These are phyloP conservation scores for Dictyostelium purpureum DNA, from an alignment of 78 protist species.

Conservation along the genomic window DNA sequence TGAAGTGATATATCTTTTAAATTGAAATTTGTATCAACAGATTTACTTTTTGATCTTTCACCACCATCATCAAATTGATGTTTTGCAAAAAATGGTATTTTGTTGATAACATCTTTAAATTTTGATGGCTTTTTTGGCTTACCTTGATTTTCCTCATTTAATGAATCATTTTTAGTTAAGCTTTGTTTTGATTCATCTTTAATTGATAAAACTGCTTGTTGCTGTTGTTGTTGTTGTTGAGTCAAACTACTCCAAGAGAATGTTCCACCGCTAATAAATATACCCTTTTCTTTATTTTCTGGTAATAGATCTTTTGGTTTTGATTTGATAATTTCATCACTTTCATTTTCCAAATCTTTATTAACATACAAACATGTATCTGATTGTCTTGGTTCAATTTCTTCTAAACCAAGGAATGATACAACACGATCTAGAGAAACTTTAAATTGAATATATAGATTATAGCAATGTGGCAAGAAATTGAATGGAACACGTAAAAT, in stretches of 20 bases:
- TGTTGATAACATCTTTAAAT: too few species aligned
- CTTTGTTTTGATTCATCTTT: neutral
- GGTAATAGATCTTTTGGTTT: neutral
- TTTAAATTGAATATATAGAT: slow-evolving; percentile 45
- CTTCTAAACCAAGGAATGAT: slow-evolving; percentile 29
- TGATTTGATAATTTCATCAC: neutral
- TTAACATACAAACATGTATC: too few species aligned
- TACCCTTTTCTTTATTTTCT: slow-evolving; percentile 2
- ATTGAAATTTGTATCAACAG: neutral
- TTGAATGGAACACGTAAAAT: slow-evolving; percentile 87
- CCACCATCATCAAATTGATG: neutral
- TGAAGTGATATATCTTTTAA: slow-evolving; percentile 6
- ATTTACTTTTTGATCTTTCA: neutral
- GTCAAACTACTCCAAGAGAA: slow-evolving; percentile 47
- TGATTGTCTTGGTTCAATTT: neutral
- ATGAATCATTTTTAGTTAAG: too few species aligned
- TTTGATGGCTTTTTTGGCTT: too few species aligned
- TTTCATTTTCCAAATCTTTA: neutral
- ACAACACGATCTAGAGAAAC: slow-evolving; percentile 79
- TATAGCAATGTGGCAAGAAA: slow-evolving; percentile 79
- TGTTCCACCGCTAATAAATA: slow-evolving; percentile 2
- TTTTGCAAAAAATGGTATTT: neutral
- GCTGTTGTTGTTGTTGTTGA: neutral
- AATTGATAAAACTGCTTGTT: neutral
- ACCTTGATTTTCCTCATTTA: too few species aligned